These are phyloP conservation scores for Pythium angustatum DNA, from an alignment of 352 stramenopile genomes.

Conservation along the genomic window DNA sequence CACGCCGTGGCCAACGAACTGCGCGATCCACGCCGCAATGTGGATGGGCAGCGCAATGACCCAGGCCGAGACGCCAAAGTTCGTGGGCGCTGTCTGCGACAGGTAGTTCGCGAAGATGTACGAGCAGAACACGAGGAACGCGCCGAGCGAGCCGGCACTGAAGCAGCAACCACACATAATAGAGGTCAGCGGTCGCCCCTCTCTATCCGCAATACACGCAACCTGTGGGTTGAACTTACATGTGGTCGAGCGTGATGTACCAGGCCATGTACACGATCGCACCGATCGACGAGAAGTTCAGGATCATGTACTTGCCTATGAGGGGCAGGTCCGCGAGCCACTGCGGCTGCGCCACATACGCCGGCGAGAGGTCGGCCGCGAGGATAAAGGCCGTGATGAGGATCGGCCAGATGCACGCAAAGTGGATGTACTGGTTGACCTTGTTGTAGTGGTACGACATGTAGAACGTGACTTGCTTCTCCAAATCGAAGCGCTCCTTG, in stretches of 20 bases:
- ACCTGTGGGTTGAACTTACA: slow-evolving; percentile 27
- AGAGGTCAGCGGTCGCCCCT: neutral
- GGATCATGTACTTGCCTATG: slow-evolving; percentile 52
- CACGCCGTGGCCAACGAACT: slow-evolving; percentile 88
- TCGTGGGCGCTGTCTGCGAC: slow-evolving; percentile 34
- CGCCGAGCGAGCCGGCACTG: slow-evolving; percentile 54
- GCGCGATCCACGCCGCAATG: slow-evolving; percentile 58
- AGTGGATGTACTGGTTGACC: slow-evolving; percentile 82
- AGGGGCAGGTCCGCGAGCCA: slow-evolving; percentile 33
- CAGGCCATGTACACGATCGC: slow-evolving; percentile 71
- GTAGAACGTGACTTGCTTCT: slow-evolving; percentile 87
- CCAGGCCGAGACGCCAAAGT: slow-evolving; percentile 48
- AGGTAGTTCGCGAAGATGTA: slow-evolving; percentile 70
- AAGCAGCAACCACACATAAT: neutral
- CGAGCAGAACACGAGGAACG: slow-evolving; percentile 46
- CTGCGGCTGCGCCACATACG: slow-evolving; percentile 32
- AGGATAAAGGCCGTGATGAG: slow-evolving; percentile 75
- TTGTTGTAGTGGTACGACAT: slow-evolving; percentile 83
- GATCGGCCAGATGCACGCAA: slow-evolving; percentile 86
- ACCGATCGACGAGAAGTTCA: slow-evolving; percentile 62
- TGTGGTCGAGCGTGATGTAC: slow-evolving; percentile 70
- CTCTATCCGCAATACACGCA: neutral
- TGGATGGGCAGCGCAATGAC: slow-evolving; percentile 59
- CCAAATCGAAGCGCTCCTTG: slow-evolving; percentile 69
- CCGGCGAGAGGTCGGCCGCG: slow-evolving; percentile 40